Conservation (phyloP, 2,329 filamentous ascomycete species). For the Scolecobasidium constrictum region DNA sequence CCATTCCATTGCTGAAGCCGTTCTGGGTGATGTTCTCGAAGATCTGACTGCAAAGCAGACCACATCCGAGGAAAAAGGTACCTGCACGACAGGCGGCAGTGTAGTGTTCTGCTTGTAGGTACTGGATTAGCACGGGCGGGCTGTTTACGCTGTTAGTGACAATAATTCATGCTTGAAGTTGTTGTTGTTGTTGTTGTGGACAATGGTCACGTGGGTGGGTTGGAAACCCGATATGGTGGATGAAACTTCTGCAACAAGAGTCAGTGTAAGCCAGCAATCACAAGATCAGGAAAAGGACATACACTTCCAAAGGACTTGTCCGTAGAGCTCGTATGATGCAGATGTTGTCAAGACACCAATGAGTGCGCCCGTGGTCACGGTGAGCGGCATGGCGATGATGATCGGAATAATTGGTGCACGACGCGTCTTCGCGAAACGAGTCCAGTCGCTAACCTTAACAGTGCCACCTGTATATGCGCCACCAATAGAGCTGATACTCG, state of each 20-base stretch:
- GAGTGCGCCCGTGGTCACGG: conserved; percentile 3
- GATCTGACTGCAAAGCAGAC: conserved; percentile 17
- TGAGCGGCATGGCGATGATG: conserved; percentile 16
- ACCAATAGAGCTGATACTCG: conserved; percentile 10
- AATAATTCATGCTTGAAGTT: no score
- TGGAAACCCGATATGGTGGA: no score
- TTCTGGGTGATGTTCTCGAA: conserved; percentile 12
- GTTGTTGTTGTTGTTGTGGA: no score
- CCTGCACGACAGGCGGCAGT: conserved; percentile 16
- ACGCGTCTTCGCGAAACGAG: conserved; percentile 14
- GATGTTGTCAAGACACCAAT: conserved; percentile 3
- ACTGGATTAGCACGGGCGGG: conserved; percentile 15
- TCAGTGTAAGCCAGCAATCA: no score
- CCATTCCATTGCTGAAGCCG: conserved; percentile 2
- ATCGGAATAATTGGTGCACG: conserved; percentile 12
- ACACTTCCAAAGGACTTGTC: conserved; percentile 14
- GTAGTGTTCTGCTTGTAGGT: conserved; percentile 13
- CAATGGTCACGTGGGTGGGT: no score
- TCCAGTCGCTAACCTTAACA: conserved; percentile 14
- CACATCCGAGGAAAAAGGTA: conserved; percentile 20
- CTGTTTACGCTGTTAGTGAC: no score
- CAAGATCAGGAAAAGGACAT: no score
- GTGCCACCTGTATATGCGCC: conserved; percentile 13
- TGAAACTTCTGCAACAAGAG: no score
- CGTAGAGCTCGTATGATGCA: conserved; percentile 12